phyloP scores from a whole-genome alignment of 2,329 filamentous ascomycete genomes.

The Claviceps pazoutovae region DNA sequence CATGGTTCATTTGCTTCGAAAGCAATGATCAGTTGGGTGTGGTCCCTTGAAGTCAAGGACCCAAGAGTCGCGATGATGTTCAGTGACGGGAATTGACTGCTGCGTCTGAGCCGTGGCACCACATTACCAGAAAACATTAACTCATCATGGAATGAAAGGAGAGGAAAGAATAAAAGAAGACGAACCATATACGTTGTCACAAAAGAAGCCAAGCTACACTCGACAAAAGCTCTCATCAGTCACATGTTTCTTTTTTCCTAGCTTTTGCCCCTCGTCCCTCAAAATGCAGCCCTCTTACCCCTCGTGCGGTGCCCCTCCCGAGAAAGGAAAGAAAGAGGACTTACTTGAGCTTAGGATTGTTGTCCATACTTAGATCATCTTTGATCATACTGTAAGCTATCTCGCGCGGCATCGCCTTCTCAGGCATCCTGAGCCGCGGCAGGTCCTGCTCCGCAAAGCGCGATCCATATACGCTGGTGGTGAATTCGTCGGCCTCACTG shows the following conservation, averaged over 20 bases:
- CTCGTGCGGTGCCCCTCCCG: neutral
- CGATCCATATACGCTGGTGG: constrained; percentile 77
- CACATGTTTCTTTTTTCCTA: neutral
- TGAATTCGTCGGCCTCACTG: constrained; percentile 44
- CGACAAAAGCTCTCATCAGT: constrained; percentile 31
- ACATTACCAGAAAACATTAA: too few species aligned
- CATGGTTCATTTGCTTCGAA: too few species aligned
- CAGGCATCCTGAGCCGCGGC: constrained; percentile 75
- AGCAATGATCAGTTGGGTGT: too few species aligned
- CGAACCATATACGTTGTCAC: constrained; percentile 88
- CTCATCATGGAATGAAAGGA: neutral
- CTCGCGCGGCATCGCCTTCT: constrained; percentile 77
- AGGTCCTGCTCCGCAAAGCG: constrained; percentile 70
- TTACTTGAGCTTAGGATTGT: constrained; percentile 76
- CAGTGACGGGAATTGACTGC: too few species aligned
- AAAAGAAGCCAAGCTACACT: constrained; percentile 75
- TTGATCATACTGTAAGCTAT: constrained; percentile 96
- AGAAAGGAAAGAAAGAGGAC: too few species aligned
- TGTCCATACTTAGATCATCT: constrained; percentile 83
- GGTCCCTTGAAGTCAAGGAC: too few species aligned
- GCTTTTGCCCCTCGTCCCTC: neutral
- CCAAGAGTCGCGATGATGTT: too few species aligned
- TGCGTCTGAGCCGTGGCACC: too few species aligned
- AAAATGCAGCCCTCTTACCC: neutral
- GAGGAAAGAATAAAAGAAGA: constrained; percentile 22